Evolutionary conservation across 2,329 filamentous ascomycete genomes (phyloP), one percentile per base, ranked within the genome.

Genomic region (Fusarium sarcochroum): DNA sequence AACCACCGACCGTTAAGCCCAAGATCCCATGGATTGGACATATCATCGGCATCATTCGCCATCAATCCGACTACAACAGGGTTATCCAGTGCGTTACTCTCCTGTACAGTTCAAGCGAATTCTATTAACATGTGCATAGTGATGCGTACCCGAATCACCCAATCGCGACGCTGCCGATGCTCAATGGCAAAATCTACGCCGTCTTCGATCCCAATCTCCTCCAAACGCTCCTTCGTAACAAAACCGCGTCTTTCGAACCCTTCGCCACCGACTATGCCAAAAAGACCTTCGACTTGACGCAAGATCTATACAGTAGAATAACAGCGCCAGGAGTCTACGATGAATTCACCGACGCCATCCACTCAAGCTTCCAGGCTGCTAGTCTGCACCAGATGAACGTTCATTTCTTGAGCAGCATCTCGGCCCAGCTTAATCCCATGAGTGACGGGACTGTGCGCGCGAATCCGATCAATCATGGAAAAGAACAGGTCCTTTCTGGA

Each of bases 11-110:
- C 0, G 27, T 84, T 23, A 77, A 77, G 23, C 75, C 81, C 1
- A 75, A 44, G 17, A 76, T 86, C 34, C 84, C 84, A 1, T 73
- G 81, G 30, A 65, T 85, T 40, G 84, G 84, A 3, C 84, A 86
- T 63, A 75, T 84, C 20, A 70, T 85, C 27, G 80, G 80, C 10
- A 75, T 85, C 67, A 63, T 83, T 38, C 68, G 73, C 44, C 72
- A 77, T 48, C 76, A 79, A 47, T 71, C 76, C 35, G 70, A 75
- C 49, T 84, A 83, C 55, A 74, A 78, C 51, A 64, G 71, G 18
- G 77, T 73, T 23, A 44, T 84, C 11, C 78, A 80, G 81, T 84
- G 68, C 27, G 73, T 70, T 17, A 49, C 5, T 23, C n/a, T 18
- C 3, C 25, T 17, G n/a, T 9, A 13, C 27, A 30, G 2, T 10